These are phyloP conservation scores for Infundibulicybe gibba DNA, from an alignment of 768 basidiomycete species.

Conservation along the genomic window DNA sequence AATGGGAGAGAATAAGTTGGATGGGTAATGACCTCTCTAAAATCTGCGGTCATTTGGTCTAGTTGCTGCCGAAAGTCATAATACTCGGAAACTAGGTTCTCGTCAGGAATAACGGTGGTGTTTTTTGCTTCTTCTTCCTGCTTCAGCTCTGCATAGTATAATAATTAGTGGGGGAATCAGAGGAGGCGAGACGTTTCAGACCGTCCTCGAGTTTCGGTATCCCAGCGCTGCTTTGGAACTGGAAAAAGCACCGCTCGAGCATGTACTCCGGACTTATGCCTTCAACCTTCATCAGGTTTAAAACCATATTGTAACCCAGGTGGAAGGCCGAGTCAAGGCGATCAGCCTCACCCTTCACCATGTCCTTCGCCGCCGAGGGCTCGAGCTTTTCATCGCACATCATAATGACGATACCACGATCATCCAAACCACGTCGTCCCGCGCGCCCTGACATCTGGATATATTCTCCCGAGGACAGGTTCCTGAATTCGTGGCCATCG, in stretches of 20 bases:
- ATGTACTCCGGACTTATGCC: constrained; percentile 98
- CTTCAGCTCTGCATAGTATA: constrained; percentile 54
- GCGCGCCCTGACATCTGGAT: constrained; percentile 99
- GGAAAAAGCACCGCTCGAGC: constrained; percentile 97
- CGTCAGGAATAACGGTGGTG: constrained; percentile 75
- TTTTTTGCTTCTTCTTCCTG: constrained; percentile 65
- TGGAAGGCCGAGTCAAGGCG: constrained; percentile 97
- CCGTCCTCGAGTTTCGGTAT: constrained; percentile 84
- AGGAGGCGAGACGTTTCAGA: constrained; percentile 27
- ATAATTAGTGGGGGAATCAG: background rate
- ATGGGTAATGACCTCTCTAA: constrained; percentile 90
- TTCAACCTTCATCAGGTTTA: constrained; percentile 98
- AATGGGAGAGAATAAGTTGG: constrained; percentile 95
- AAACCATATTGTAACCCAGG: constrained; percentile 97
- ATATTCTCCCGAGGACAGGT: constrained; percentile 93
- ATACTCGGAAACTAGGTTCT: constrained; percentile 82
- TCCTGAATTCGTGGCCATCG: constrained; percentile 92
- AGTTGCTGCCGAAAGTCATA: constrained; percentile 93
- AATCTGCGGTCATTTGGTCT: constrained; percentile 84
- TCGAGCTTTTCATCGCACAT: constrained; percentile 99
- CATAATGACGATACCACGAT: constrained; percentile 99
- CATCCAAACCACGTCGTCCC: constrained; percentile 94
- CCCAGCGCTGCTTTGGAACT: constrained; percentile 94
- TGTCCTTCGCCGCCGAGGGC: constrained; percentile 84
- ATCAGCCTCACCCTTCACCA: constrained; percentile 99